Conservation (phyloP, 768 basidiomycete genomes). For the Pulveroboletus ravenelii region DNA sequence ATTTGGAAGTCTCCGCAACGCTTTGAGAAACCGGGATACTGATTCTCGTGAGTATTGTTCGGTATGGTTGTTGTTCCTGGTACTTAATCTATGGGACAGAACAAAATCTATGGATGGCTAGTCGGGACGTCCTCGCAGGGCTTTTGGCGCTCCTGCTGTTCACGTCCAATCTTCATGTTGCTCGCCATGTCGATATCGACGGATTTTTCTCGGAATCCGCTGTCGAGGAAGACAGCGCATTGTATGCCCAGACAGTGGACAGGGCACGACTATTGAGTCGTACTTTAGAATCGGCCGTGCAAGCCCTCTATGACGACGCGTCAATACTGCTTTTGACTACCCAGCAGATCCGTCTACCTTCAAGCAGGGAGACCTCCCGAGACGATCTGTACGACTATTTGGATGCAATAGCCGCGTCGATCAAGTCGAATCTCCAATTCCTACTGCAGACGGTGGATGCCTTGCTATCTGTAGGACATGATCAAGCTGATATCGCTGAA, state of each 20-base stretch:
- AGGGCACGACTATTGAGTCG: conserved; percentile 65
- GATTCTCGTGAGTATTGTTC: conserved; percentile 22
- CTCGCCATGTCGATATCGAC: conserved; percentile 79
- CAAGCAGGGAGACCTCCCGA: not conserved
- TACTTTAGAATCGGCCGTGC: conserved; percentile 62
- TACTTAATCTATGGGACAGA: conserved; percentile 16
- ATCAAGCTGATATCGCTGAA: conserved; percentile 65
- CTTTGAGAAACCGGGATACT: conserved; percentile 19
- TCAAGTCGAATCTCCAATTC: conserved; percentile 53
- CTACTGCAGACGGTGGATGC: conserved; percentile 58
- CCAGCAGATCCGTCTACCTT: conserved; percentile 36
- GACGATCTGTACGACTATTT: conserved; percentile 38
- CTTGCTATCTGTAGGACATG: conserved; percentile 58
- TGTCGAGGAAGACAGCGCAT: conserved; percentile 38
- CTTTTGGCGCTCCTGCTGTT: conserved; percentile 55
- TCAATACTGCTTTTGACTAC: conserved; percentile 53
- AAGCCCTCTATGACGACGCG: conserved; percentile 72
- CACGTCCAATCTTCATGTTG: conserved; percentile 70
- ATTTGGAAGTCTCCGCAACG: conserved; percentile 33
- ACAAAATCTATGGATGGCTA: conserved; percentile 31
- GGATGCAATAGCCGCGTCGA: conserved; percentile 45
- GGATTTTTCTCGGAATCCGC: conserved; percentile 53
- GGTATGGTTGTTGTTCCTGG: not conserved
- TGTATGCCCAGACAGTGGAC: conserved; percentile 62
- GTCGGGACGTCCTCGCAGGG: conserved; percentile 50